phyloP scores from a whole-genome alignment of 1,284 basidiomycete genomes.

The Cutaneotrichosporon daszewskae region DNA sequence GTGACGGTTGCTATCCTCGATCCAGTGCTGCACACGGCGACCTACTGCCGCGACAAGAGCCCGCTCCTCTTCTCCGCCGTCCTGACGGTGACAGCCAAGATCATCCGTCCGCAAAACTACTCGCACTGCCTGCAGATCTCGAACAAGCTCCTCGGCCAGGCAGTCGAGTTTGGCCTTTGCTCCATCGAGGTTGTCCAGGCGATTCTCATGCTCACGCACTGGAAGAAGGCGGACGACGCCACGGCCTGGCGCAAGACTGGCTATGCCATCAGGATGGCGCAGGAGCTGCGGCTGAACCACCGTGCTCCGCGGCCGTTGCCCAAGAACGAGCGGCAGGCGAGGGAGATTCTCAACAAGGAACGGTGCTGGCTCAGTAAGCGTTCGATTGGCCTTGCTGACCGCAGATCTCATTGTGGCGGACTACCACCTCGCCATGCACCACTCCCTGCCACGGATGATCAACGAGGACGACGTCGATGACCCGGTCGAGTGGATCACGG shows the following conservation, averaged over 20 bases:
- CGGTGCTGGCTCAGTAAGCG: constrained; percentile 31
- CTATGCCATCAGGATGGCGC: constrained; percentile 42
- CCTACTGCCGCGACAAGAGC: constrained; percentile 37
- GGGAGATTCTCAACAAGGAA: constrained; percentile 28
- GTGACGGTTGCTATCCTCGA: constrained; percentile 39
- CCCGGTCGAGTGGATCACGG: constrained; percentile 26
- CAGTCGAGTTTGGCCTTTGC: constrained; percentile 42
- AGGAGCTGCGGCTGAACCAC: constrained; percentile 40
- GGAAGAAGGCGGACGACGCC: constrained; percentile 45
- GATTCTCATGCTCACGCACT: constrained; percentile 44
- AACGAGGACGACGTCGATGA: constrained; percentile 22
- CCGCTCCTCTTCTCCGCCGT: constrained; percentile 48
- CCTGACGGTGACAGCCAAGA: constrained; percentile 44
- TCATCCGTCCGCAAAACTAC: constrained; percentile 43
- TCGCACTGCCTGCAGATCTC: constrained; percentile 33
- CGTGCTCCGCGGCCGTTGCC: constrained; percentile 31
- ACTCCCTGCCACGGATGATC: constrained; percentile 28
- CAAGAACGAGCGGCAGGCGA: constrained; percentile 23
- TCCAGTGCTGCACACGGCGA: constrained; percentile 39
- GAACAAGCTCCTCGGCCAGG: constrained; percentile 43
- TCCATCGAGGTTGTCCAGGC: constrained; percentile 47
- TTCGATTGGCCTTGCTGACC: background rate
- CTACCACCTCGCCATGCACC: constrained; percentile 28
- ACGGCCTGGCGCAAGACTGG: constrained; percentile 41
- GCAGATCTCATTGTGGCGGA: constrained; percentile 27